phyloP scores from a whole-genome alignment of 164 flowering plant species.

The Euptelea pleiosperma region DNA sequence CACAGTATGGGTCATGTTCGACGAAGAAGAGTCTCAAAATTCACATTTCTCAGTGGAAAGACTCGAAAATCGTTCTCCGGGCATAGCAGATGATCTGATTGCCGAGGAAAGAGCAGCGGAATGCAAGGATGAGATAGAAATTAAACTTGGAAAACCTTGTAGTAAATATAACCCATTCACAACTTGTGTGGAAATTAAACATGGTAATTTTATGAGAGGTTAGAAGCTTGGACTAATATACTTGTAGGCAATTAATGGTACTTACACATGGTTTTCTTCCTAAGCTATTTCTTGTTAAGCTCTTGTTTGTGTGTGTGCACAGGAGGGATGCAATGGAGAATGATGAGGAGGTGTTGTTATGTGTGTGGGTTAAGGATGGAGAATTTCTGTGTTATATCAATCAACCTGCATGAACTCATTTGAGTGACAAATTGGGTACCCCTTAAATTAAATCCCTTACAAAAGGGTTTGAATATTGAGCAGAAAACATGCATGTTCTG shows the following conservation, averaged over 20 bases:
- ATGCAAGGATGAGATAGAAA: neutral
- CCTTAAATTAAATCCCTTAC: too few species aligned
- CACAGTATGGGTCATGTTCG: constrained; percentile 52
- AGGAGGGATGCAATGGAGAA: neutral
- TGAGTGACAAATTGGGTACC: too few species aligned
- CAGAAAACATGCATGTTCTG: too few species aligned
- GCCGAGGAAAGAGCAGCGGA: neutral
- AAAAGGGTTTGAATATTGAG: too few species aligned
- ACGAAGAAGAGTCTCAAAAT: constrained; percentile 25
- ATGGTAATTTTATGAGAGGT: neutral
- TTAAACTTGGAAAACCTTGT: neutral
- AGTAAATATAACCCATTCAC: constrained; percentile 16
- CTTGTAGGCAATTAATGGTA: constrained; percentile 1
- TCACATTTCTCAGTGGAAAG: neutral
- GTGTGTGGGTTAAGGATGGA: too few species aligned
- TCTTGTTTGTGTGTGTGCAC: neutral
- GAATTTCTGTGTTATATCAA: too few species aligned
- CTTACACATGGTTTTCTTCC: neutral
- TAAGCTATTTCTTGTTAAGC: neutral
- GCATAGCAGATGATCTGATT: neutral
- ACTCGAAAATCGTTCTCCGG: neutral
- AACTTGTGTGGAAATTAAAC: neutral
- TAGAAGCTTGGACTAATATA: neutral
- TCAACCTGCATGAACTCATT: too few species aligned
- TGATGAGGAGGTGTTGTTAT: too few species aligned